Evolutionary conservation across 2,329 filamentous ascomycete genomes (phyloP).

Genomic region (Colletotrichum tabaci): DNA sequence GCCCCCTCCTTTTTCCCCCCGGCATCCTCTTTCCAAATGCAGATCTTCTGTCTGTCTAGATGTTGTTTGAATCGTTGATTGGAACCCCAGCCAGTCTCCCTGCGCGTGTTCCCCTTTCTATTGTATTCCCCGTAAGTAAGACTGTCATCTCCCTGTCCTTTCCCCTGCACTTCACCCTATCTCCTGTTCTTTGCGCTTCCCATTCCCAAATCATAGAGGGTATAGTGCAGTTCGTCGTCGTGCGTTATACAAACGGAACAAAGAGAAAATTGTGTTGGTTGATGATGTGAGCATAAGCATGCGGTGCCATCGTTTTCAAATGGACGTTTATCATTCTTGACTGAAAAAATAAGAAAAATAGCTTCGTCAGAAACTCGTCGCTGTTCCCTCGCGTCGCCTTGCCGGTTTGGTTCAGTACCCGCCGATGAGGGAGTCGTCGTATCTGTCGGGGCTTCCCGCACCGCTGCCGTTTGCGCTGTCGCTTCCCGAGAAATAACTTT

Average conservation of each 20-base stretch:
- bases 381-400: neutral
- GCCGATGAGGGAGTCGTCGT: constrained; percentile 39
- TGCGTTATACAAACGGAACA: constrained; percentile 41
- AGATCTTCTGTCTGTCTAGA: constrained; percentile 35
- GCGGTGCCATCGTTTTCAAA: constrained; percentile 16
- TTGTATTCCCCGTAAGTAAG: constrained; percentile 13
- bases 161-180: neutral
- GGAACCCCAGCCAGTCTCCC: neutral
- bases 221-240: constrained; percentile 41
- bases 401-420: constrained; percentile 20
- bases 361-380: constrained; percentile 17
- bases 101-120: neutral
- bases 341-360: constrained; percentile 17
- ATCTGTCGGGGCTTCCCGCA: constrained; percentile 53
- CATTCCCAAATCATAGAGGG: constrained; percentile 39
- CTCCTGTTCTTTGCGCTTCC: constrained; percentile 2
- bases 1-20: neutral
- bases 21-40: constrained; percentile 18
- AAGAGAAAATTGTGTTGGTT: constrained; percentile 33
- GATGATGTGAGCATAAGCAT: constrained; percentile 19
- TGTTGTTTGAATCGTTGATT: constrained; percentile 28
- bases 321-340: constrained; percentile 22
- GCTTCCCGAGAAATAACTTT: constrained; percentile 73
- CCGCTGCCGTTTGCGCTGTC: constrained; percentile 59
- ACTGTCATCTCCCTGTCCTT: neutral